phyloP scores from a whole-genome alignment of 2,329 filamentous ascomycete species.

The Fusarium siculi region DNA sequence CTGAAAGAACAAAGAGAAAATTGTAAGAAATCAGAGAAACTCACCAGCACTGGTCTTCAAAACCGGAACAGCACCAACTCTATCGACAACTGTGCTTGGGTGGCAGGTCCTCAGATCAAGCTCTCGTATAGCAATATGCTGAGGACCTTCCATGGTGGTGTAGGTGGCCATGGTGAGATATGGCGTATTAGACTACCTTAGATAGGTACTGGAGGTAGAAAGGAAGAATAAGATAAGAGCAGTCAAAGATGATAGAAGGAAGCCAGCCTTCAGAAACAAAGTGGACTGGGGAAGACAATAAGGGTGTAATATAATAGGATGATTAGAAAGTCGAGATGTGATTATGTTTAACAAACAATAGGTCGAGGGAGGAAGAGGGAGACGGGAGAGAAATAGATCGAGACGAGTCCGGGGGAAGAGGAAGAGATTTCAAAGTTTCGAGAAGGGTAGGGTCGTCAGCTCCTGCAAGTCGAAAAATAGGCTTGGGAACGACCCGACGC shows the following conservation, averaged over 20 bases:
- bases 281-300: slow-evolving; percentile 27
- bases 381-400: slow-evolving; percentile 28
- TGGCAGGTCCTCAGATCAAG: slow-evolving; percentile 61
- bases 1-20: slow-evolving; percentile 8
- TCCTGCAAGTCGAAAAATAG: slow-evolving; percentile 31
- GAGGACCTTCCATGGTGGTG: slow-evolving; percentile 44
- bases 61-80: slow-evolving; percentile 66
- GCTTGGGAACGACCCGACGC: slow-evolving; percentile 39
- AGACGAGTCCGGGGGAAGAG: slow-evolving; percentile 27
- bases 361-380: slow-evolving; percentile 17
- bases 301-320: slow-evolving; percentile 22
- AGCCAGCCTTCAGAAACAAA: slow-evolving; percentile 42
- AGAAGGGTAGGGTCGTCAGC: slow-evolving; percentile 33
- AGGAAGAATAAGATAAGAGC: slow-evolving; percentile 18
- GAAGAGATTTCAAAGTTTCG: slow-evolving; percentile 40
- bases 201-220: slow-evolving; percentile 4
- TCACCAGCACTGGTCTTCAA: slow-evolving; percentile 70
- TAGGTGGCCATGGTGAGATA: slow-evolving; percentile 24
- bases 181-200: slow-evolving; percentile 18
- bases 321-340: slow-evolving; percentile 13
- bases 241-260: slow-evolving; percentile 31
- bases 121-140: slow-evolving; percentile 57
- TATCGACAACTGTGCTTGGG: slow-evolving; percentile 61
- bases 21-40: slow-evolving; percentile 43
- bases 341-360: slow-evolving; percentile 25